Percentiles rank a stretch among this genome's conserved stretches.
phyloP scores from a whole-genome alignment of 2,329 filamentous ascomycete genomes.

The Remersonia thermophila region DNA sequence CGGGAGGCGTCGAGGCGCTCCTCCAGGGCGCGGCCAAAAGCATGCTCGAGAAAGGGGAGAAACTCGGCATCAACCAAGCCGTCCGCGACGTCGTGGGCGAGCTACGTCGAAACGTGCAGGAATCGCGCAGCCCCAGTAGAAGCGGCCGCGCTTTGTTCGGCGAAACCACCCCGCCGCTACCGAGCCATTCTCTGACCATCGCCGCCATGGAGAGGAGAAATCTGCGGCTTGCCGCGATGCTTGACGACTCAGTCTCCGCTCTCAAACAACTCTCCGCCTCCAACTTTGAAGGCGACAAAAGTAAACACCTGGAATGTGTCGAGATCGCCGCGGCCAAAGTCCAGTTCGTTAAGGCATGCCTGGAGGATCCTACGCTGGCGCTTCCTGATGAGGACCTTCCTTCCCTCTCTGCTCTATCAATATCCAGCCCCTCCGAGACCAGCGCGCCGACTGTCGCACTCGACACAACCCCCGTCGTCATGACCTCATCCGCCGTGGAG shows the following conservation, averaged over 20 bases:
- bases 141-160: conserved; percentile 25
- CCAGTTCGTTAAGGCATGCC: conserved; percentile 51
- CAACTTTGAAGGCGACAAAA: conserved; percentile 33
- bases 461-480: conserved; percentile 19
- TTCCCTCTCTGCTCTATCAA: conserved; percentile 11
- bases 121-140: conserved; percentile 33
- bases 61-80: conserved; percentile 67
- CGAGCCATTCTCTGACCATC: conserved; percentile 23
- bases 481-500: conserved; percentile 17
- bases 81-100: conserved; percentile 73
- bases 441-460: conserved; percentile 18
- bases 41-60: conserved; percentile 60
- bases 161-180: conserved; percentile 19
- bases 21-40: conserved; percentile 67
- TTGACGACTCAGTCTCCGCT: conserved; percentile 52
- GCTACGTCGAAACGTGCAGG: conserved; percentile 62
- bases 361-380: conserved; percentile 37
- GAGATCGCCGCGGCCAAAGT: conserved; percentile 50
- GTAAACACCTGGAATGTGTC: conserved; percentile 38
- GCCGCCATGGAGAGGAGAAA: conserved; percentile 52
- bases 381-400: conserved; percentile 22
- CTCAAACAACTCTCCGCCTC: conserved; percentile 48
- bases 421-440: conserved; percentile 13
- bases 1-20: conserved; percentile 52
- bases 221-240: conserved; percentile 51